phyloP scores from a whole-genome alignment of 1,284 basidiomycete species.

The Kwoniella shivajii region DNA sequence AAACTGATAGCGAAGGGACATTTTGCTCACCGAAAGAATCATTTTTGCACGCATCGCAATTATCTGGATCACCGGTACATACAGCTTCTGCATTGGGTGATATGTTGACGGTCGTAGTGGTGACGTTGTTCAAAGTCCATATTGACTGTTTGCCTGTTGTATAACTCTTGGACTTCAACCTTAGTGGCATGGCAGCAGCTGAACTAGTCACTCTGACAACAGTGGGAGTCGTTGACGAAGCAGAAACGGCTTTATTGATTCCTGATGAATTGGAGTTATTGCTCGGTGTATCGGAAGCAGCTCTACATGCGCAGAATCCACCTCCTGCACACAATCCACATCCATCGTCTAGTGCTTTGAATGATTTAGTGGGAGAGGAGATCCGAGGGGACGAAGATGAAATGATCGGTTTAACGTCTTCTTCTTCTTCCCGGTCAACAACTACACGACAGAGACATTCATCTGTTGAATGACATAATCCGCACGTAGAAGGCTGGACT shows the following conservation, averaged over 20 bases:
- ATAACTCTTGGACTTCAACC: slow-evolving; percentile 16
- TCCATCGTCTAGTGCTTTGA: slow-evolving; percentile 21
- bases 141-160: slow-evolving; percentile 23
- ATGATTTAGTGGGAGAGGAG: slow-evolving; percentile 21
- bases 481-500: slow-evolving; percentile 28
- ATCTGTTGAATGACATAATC: slow-evolving; percentile 42
- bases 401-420: slow-evolving; percentile 39
- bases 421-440: slow-evolving; percentile 23
- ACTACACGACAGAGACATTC: slow-evolving; percentile 45
- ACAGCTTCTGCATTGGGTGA: slow-evolving; percentile 36
- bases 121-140: slow-evolving; percentile 35
- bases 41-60: slow-evolving; percentile 53
- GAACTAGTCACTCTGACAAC: slow-evolving; percentile 8
- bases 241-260: slow-evolving; percentile 3
- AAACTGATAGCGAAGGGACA: no score
- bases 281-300: slow-evolving; percentile 15
- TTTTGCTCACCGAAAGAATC: slow-evolving; percentile 53
- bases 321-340: slow-evolving; percentile 47
- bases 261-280: slow-evolving; percentile 1
- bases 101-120: slow-evolving; percentile 5
- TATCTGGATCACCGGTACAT: slow-evolving; percentile 53
- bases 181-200: slow-evolving; percentile 18
- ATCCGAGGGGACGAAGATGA: slow-evolving; percentile 23
- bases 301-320: slow-evolving; percentile 48
- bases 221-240: background rate